Evolutionary conservation across 2,329 filamentous ascomycete genomes (phyloP), one percentile per base, ranked within the genome.

Genomic region (Apiospora aurea): DNA sequence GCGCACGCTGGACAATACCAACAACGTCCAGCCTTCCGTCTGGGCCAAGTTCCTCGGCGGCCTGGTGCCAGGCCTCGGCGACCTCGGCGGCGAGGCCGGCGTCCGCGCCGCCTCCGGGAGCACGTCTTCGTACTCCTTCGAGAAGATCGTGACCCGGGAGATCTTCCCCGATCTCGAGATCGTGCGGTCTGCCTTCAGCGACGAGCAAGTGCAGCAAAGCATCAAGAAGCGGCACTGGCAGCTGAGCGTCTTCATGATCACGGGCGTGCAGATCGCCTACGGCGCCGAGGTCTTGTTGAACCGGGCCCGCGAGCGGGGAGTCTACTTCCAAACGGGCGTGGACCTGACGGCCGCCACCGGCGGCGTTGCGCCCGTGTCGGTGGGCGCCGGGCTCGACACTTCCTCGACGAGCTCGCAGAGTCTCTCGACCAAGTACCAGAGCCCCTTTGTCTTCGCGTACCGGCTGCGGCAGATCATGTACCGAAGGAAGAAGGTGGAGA

Each of bases 111-210:
- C 49, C 2, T 53, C 49, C 4, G n/a, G n/a, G 24, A 53, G 24
- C 49, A 14, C n/a, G 24, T 26, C 49, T 8, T 53, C 49, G 49
- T 53, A 53, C 49, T 13, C 49, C 8, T 53, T 53, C 49, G 49
- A 53, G n/a, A 53, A 53, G 49, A 53, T 53, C 24, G 49, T 53
- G 49, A 53, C 49, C n/a, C 49, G 49, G 49, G 49, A 53, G 49
- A 53, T 53, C 49, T 53, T 53, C 49, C 49, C 49, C 11, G 49
- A 53, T 24, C 49, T 26, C 49, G 49, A 53, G n/a, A 53, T 11
- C n/a, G 24, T 53, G n/a, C 49, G 49, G n/a, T 0, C 49, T 8
- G n/a, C 24, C 8, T 53, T 53, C n/a, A 5, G n/a, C 49, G 49
- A 53, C 49, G 49, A 24, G 49, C 24, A 26, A 3, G n/a, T 53